A percentile compares a stretch with the other conserved stretches of the same genome.
Conservation (phyloP, 2,329 filamentous ascomycete genomes). For the Magnaporthales sp. region DNA sequence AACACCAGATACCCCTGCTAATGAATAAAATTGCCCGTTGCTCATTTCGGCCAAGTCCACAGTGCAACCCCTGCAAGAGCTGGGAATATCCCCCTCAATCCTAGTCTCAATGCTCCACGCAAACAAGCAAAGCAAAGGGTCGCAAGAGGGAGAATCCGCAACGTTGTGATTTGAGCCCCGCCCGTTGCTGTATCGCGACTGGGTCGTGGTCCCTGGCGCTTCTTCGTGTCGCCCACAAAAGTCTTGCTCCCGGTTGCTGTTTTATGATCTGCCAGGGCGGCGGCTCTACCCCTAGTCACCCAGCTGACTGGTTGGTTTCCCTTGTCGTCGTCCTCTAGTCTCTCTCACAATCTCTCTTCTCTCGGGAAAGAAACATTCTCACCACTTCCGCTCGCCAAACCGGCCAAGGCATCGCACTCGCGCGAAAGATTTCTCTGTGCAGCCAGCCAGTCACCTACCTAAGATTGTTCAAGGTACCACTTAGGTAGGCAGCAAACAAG, state of each 20-base stretch:
- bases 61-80: not conserved
- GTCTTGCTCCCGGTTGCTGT: not conserved
- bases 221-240: not conserved
- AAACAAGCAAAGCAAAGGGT: not conserved
- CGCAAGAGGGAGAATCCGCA: not conserved
- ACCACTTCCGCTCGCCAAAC: not conserved
- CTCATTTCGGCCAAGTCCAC: not conserved
- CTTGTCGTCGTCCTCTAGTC: not conserved
- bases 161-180: not conserved
- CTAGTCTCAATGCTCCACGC: not conserved
- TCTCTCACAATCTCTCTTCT: not conserved
- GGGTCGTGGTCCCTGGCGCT: not conserved
- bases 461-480: not conserved
- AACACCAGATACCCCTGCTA: not conserved
- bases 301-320: not conserved
- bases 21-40: not conserved
- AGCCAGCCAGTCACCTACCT: not conserved
- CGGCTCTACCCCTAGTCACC: not conserved
- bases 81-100: not conserved
- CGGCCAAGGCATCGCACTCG: not conserved
- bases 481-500: not conserved
- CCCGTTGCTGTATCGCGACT: not conserved
- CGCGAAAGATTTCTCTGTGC: not conserved
- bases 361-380: not conserved
- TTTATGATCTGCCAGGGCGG: not conserved